Evolutionary conservation across 768 basidiomycete species (phyloP).

Genomic region (Kwoniella sp.): DNA sequence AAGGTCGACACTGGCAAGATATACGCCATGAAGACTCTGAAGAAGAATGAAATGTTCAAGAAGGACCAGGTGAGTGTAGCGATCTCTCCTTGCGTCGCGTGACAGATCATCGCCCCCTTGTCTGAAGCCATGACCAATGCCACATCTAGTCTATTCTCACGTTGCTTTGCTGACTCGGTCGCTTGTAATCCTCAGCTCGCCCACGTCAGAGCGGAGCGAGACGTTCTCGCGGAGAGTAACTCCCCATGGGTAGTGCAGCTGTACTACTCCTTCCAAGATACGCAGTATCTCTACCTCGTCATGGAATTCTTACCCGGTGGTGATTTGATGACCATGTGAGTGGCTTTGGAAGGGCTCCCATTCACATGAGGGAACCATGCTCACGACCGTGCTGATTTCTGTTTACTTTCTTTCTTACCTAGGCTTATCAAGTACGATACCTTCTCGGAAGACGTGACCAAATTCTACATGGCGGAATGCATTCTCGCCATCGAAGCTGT

Average conservation of each 20-base stretch:
- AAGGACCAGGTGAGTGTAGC: constrained; percentile 80
- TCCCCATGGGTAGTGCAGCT: constrained; percentile 96
- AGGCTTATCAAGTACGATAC: constrained; percentile 96
- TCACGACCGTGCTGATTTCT: background rate
- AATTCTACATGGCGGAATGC: constrained; percentile 99
- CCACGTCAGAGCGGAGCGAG: constrained; percentile 95
- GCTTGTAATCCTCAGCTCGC: constrained; percentile 67
- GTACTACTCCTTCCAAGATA: constrained; percentile 97
- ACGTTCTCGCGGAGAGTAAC: constrained; percentile 92
- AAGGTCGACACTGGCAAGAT: constrained; percentile 97
- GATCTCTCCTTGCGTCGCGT: no score
- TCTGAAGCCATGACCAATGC: no score
- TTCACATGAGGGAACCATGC: background rate
- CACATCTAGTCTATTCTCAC: no score
- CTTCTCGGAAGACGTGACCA: constrained; percentile 94
- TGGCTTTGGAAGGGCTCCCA: background rate
- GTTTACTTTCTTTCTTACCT: background rate
- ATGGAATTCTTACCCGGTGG: constrained; percentile 99
- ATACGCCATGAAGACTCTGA: constrained; percentile 97
- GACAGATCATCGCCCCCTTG: no score
- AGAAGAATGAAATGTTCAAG: constrained; percentile 98
- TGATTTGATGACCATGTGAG: constrained; percentile 94
- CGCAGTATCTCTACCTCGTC: constrained; percentile 87
- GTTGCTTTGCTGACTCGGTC: background rate
- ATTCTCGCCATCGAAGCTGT: constrained; percentile 97